phyloP scores from a whole-genome alignment of 208 protist species.

The Porcisia hertigi region DNA sequence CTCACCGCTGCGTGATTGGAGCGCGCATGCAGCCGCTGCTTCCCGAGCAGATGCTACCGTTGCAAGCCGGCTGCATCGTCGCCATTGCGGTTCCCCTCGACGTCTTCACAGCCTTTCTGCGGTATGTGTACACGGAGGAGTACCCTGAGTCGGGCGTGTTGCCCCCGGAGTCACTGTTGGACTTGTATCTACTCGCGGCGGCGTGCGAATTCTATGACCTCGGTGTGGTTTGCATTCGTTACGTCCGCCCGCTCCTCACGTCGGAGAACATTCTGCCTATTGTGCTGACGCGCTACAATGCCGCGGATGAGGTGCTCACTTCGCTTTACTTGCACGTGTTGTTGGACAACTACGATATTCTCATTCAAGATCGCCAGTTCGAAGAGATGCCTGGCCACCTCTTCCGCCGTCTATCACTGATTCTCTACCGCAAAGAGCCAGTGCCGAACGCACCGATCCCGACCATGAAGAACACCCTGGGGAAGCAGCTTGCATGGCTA shows the following conservation, averaged over 20 bases:
- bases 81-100: slow-evolving; percentile 72
- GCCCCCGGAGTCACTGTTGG: slow-evolving; percentile 74
- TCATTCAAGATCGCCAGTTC: slow-evolving; percentile 87
- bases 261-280: slow-evolving; percentile 86
- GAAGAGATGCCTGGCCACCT: slow-evolving; percentile 90
- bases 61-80: slow-evolving; percentile 81
- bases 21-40: slow-evolving; percentile 81
- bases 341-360: slow-evolving; percentile 81
- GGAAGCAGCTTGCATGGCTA: slow-evolving; percentile 78
- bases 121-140: slow-evolving; percentile 90
- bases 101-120: slow-evolving; percentile 85
- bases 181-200: slow-evolving; percentile 78
- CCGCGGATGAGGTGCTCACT: slow-evolving; percentile 82
- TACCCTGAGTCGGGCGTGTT: slow-evolving; percentile 74
- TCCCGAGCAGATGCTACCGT: slow-evolving; percentile 72
- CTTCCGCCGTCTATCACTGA: slow-evolving; percentile 88
- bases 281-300: slow-evolving; percentile 84
- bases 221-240: slow-evolving; percentile 66
- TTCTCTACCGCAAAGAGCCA: slow-evolving; percentile 67
- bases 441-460: slow-evolving; percentile 71
- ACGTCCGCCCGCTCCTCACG: slow-evolving; percentile 73
- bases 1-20: slow-evolving; percentile 89
- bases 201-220: slow-evolving; percentile 88
- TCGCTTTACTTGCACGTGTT: slow-evolving; percentile 83
- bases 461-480: slow-evolving; percentile 69